A percentile compares a stretch with the other conserved stretches of the same genome.
Conservation (phyloP, 768 basidiomycete species). For the Polyporus arcularius region DNA sequence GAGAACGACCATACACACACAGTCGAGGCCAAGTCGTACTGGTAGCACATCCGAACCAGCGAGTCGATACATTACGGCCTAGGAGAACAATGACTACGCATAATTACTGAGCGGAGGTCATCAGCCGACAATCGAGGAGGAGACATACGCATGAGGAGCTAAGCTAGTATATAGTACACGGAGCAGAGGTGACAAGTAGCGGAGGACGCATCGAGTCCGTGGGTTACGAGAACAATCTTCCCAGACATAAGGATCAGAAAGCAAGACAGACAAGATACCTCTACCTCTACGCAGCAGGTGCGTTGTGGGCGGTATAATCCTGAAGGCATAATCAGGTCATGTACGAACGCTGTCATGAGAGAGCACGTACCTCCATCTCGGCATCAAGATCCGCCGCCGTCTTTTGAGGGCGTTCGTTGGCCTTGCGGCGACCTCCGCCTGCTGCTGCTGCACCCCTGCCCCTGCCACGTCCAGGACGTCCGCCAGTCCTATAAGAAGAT, state of each 20-base stretch:
- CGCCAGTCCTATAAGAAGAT: slow-evolving; percentile 15
- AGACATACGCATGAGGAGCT: slow-evolving; percentile 13
- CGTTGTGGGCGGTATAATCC: slow-evolving; percentile 24
- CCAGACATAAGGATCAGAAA: background rate
- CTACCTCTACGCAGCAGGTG: slow-evolving; percentile 11
- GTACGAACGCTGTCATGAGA: background rate
- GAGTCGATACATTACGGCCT: slow-evolving; percentile 10
- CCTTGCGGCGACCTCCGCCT: slow-evolving; percentile 20
- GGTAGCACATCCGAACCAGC: background rate
- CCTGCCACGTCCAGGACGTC: slow-evolving; percentile 43
- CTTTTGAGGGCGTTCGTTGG: slow-evolving; percentile 67
- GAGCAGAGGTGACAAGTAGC: background rate
- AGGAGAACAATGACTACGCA: slow-evolving; percentile 7
- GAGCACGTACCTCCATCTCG: slow-evolving; percentile 86
- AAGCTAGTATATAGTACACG: slow-evolving; percentile 21
- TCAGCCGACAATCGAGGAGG: background rate
- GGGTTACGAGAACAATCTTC: background rate
- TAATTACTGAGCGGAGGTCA: slow-evolving; percentile 3
- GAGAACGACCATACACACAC: too few species aligned
- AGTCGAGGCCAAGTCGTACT: too few species aligned
- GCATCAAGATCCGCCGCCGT: slow-evolving; percentile 91
- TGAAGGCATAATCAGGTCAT: background rate
- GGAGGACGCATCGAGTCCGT: background rate
- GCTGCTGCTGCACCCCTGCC: too few species aligned
- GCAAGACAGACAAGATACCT: background rate